Base-by-base conservation (phyloP, 2,329 filamentous ascomycete species). In the Neopestalotiopsis clavispora region DNA sequence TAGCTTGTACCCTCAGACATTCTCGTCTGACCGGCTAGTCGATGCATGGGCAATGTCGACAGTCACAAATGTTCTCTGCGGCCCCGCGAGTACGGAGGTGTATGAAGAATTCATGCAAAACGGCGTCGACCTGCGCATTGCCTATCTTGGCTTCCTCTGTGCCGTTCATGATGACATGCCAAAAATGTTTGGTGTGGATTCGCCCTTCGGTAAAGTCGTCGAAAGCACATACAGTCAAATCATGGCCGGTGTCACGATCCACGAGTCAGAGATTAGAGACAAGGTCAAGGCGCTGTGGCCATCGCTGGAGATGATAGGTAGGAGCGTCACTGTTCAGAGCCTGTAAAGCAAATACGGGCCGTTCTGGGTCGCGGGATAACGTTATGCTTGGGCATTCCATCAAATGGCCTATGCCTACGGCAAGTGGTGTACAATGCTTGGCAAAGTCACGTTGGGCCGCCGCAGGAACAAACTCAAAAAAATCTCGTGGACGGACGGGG, bases 111-210 rank as follows among this genome's bases (percentile, higher is more conserved):
- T 76, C 30, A 69, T 70, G 10, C 52, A 71, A 58, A 67, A 67
- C 28, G 74, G 73, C 28, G 4, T 77, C n/a, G 72, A 75, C 49
- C 71, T 75, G 62, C 73, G 74, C 57, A 56, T 74, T 58, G 57
- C 73, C 34, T 76, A 75, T 58, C 72, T 75, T 62, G 75, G 74
- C 5, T 72, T 76, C 32, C 69, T 77, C 10, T 72, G 76, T 61
- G 73, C 74, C 23, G 64, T 75, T 17, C 70, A 73, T 66, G 74
- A 77, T 14, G 56, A 76, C 65, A 68, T 71, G 3, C 70, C 71
- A 17, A 65, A 66, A 38, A 74, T 74, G 71, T 75, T 72, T 62
- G 72, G 73, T n/a, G 49, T 62, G 12, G 66, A 72, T 12, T 74
- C 72, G 20, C 74, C 75, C 1, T 74, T 76, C 34, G 72, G 73